A percentile compares a stretch with the other conserved stretches of the same genome.
Evolutionary conservation across 2,329 filamentous ascomycete genomes (phyloP).

Genomic region (Botryosphaeria dothidea): DNA sequence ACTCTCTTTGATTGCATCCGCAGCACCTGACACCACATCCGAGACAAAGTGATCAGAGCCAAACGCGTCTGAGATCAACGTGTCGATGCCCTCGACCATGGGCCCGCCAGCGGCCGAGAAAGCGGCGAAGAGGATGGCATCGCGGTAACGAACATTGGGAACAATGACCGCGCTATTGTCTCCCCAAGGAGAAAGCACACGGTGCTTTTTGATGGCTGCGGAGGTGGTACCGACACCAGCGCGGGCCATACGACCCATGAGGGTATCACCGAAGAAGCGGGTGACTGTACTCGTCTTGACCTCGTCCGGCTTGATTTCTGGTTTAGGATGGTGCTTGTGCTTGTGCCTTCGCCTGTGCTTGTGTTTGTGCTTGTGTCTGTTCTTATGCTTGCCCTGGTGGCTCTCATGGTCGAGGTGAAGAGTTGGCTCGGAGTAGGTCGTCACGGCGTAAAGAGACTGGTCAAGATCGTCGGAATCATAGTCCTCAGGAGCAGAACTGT

Average conservation of each 20-base stretch:
- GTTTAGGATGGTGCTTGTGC: neutral
- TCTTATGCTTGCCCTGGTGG: neutral
- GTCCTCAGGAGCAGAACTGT: neutral
- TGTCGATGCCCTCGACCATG: slow-evolving; percentile 33
- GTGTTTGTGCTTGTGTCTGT: neutral
- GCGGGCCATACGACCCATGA: slow-evolving; percentile 37
- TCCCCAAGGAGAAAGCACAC: slow-evolving; percentile 37
- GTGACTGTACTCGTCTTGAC: slow-evolving; percentile 32
- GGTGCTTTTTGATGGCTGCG: slow-evolving; percentile 35
- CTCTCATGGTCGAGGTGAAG: neutral
- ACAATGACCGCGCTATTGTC: slow-evolving; percentile 43
- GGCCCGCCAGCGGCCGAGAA: slow-evolving; percentile 39
- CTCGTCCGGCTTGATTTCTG: neutral
- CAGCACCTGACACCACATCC: slow-evolving; percentile 34
- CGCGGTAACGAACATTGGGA: slow-evolving; percentile 41
- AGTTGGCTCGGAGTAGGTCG: neutral
- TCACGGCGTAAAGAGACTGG: neutral
- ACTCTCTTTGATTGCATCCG: slow-evolving; percentile 30
- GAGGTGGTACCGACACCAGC: slow-evolving; percentile 36
- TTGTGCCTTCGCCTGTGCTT: neutral
- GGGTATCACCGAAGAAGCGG: slow-evolving; percentile 40
- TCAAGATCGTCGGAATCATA: neutral
- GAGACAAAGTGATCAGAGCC: slow-evolving; percentile 38
- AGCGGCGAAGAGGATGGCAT: slow-evolving; percentile 40
- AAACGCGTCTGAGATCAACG: slow-evolving; percentile 31